Evolutionary conservation across 257 asterid genomes (phyloP), one percentile per base, ranked within the genome.

Genomic region (Ligustrum vulgare): DNA sequence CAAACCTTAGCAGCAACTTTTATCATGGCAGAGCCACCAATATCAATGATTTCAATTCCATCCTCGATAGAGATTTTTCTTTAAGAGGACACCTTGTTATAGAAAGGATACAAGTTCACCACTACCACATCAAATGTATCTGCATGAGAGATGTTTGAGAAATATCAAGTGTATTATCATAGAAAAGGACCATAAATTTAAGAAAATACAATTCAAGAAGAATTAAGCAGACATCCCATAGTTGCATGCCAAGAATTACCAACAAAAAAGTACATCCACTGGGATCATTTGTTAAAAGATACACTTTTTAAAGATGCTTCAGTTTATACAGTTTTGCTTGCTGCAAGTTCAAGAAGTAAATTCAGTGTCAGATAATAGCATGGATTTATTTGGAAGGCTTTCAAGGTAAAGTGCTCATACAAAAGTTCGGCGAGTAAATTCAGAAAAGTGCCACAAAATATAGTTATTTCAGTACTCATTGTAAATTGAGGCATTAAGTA

Each of bases 201-300:
- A 33, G 31, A 39, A 25, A 76, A 62, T 77, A 79, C 3, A 80
- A 66, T 54, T 23, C 15, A 35, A 33, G 70, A 36, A 39, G 79
- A 45, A 64, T 62, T 67, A 33, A 6, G 20, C 71, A 54, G 60
- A 58, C 23, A n/a, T 9, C 49, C 58, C 37, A 4, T 25, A 72
- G 72, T 32, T 72, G 77, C 73, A 65, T 28, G 32, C 36, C 4
- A 15, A 67, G 72, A 60, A 35, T 81, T 84, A 95, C 99, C 93
- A 95, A 93, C 82, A 77, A 83, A 83, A 95, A 95, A 75, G 98
- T 95, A 84, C 99, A 95, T 69, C 99, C 99, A 80, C 92, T 93
- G 72, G 99, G 99, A 82, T 95, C 99, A 83, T 86, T 91, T 5
- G 96, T 85, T 36, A 81, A 88, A 75, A 95, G 96, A 85, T 95